These are phyloP conservation scores for Cochlearia excelsa DNA, from an alignment of 345 rosid species.

Conservation along the genomic window DNA sequence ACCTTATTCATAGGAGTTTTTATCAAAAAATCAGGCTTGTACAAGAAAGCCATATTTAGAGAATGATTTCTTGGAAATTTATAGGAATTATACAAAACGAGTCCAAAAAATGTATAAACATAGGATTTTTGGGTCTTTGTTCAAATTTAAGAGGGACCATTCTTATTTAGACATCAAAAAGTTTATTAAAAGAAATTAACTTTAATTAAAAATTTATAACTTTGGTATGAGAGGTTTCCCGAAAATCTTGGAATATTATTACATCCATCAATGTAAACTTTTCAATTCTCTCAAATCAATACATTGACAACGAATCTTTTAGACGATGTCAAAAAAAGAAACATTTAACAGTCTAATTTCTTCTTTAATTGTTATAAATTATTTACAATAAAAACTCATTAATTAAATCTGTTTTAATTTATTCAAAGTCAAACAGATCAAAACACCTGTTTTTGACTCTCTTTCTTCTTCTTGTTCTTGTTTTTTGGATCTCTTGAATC, in stretches of 20 bases:
- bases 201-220: conserved; percentile 3
- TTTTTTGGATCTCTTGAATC: conserved; percentile 32
- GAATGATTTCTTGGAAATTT: not conserved
- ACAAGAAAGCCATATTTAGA: not conserved
- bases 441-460: conserved; percentile 17
- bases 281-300: conserved; percentile 4
- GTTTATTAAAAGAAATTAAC: conserved; percentile 8
- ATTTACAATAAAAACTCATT: conserved; percentile 6
- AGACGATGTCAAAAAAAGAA: not conserved
- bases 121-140: conserved; percentile 14
- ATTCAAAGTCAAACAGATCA: conserved; percentile 19
- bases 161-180: conserved; percentile 18
- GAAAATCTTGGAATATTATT: conserved; percentile 23
- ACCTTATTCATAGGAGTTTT: conserved; percentile 9
- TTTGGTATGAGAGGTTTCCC: conserved; percentile 29
- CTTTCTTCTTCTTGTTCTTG: conserved; percentile 24
- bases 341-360: too few relatives aligned
- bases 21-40: not conserved
- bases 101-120: conserved; percentile 13
- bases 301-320: conserved; percentile 5
- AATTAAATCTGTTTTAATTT: not conserved
- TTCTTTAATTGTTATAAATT: conserved; percentile 7
- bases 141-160: conserved; percentile 29
- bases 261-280: conserved; percentile 23
- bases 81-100: not conserved